Percentiles rank a stretch among this genome's conserved stretches.
Evolutionary conservation across 805 yeast genomes (phyloP).

Genomic region (Candida caryicola): DNA sequence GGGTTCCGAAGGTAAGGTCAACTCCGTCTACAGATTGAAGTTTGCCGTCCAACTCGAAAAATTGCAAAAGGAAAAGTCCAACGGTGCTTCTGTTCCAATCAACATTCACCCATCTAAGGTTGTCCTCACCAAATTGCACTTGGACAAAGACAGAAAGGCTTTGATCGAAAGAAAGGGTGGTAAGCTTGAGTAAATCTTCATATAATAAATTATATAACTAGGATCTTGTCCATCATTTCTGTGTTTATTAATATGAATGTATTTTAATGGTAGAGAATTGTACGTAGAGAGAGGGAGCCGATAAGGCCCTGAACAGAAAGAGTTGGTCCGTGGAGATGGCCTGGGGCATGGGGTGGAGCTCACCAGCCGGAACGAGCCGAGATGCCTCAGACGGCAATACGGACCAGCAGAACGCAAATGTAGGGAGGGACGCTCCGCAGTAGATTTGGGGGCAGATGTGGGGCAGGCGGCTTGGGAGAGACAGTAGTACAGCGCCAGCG

Average conservation of each 20-base stretch:
- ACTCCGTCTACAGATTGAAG: slow-evolving; percentile 98
- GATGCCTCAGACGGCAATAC: no score
- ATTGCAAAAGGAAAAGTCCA: slow-evolving; percentile 95
- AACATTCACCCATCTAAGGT: slow-evolving; percentile 98
- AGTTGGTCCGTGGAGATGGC: no score
- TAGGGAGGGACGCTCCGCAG: no score
- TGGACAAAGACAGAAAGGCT: slow-evolving; percentile 98
- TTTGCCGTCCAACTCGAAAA: slow-evolving; percentile 95
- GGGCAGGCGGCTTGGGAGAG: no score
- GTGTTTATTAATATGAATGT: slow-evolving; percentile 11
- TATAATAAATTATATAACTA: slow-evolving; percentile 8
- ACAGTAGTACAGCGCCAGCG: no score
- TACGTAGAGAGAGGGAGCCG: no score
- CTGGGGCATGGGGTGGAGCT: no score
- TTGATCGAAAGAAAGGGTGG: slow-evolving; percentile 98
- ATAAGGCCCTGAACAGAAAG: no score
- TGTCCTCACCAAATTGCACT: slow-evolving; percentile 96
- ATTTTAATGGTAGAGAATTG: slow-evolving; percentile 9
- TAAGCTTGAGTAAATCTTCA: slow-evolving; percentile 71
- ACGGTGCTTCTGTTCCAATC: slow-evolving; percentile 96
- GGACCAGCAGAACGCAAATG: no score
- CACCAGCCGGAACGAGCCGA: no score
- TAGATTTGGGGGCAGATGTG: no score
- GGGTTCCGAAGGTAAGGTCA: slow-evolving; percentile 98
- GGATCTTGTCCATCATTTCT: slow-evolving; percentile 8